A percentile compares a stretch with the other conserved stretches of the same genome.
Evolutionary conservation across 345 rosid species (phyloP).

Genomic region (Salix exigua): DNA sequence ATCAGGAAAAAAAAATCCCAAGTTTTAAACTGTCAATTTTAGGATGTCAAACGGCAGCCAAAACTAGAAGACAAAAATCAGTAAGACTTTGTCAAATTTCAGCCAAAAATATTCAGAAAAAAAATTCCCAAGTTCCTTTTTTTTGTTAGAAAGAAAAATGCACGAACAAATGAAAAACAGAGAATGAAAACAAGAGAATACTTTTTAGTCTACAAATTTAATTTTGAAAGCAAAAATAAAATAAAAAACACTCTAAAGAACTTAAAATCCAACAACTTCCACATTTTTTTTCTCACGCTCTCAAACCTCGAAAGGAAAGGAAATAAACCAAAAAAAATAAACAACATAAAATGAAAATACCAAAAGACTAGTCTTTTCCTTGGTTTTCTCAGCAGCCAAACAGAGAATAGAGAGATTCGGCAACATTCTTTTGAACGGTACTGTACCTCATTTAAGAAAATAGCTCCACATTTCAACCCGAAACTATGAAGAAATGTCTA

Average conservation of each 20-base stretch:
- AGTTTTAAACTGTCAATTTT: background rate
- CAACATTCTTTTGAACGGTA: background rate
- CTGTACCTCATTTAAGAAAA: constrained; percentile 14
- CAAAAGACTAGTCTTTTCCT: background rate
- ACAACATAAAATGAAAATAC: background rate
- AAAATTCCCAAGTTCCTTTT: background rate
- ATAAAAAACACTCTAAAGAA: background rate
- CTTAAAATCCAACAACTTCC: background rate
- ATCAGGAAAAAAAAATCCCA: background rate
- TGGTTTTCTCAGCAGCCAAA: constrained; percentile 16
- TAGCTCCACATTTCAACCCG: background rate
- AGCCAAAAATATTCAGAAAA: background rate
- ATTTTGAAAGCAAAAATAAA: background rate
- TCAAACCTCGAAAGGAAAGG: background rate
- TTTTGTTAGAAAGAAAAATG: constrained; percentile 4
- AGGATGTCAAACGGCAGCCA: background rate
- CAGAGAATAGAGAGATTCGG: background rate
- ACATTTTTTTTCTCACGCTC: background rate
- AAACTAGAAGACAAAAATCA: background rate
- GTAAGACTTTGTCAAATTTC: background rate
- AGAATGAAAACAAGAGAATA: background rate
- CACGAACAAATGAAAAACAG: background rate
- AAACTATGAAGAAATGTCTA: constrained; percentile 11
- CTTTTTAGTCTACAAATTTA: background rate
- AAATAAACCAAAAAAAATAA: background rate